These are phyloP conservation scores for Antitrichia curtipendula DNA, from an alignment of 225 moss, liverwort and hornwort genomes.

Conservation along the genomic window DNA sequence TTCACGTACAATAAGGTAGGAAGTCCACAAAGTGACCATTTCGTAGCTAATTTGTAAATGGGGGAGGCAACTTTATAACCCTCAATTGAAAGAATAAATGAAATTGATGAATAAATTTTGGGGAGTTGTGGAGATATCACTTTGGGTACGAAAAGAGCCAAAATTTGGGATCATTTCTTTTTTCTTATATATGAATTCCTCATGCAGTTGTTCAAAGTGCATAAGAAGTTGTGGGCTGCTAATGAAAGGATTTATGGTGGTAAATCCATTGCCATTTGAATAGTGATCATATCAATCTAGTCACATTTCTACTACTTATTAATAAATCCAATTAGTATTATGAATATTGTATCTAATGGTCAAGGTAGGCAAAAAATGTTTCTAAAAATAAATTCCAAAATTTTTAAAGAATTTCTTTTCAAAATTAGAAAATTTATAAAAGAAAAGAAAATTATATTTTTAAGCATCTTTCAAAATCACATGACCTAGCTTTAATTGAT, in stretches of 20 bases:
- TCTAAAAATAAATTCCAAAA: too few relatives aligned
- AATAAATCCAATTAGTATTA: neutral
- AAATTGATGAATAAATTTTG: too few relatives aligned
- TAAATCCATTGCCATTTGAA: neutral
- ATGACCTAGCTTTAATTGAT: too few relatives aligned
- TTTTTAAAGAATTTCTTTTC: fast-evolving
- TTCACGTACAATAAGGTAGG: neutral
- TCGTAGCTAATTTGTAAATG: fast-evolving
- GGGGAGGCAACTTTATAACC: fast-evolving
- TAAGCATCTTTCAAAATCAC: neutral
- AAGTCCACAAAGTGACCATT: neutral
- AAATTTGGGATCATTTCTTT: neutral
- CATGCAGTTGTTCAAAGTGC: neutral
- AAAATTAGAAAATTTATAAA: too few relatives aligned
- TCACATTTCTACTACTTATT: neutral
- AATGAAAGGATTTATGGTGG: neutral
- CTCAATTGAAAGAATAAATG: too few relatives aligned
- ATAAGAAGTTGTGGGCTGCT: fast-evolving
- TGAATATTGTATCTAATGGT: fast-evolving
- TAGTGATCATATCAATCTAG: fast-evolving
- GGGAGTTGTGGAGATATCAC: neutral
- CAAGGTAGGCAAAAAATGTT: fast-evolving
- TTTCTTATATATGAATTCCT: fast-evolving
- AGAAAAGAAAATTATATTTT: too few relatives aligned
- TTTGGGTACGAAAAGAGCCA: fast-evolving